A percentile compares a stretch with the other conserved stretches of the same genome.
These are phyloP conservation scores for Raphanus sativus DNA, from an alignment of 345 rosid genomes.

Conservation along the genomic window DNA sequence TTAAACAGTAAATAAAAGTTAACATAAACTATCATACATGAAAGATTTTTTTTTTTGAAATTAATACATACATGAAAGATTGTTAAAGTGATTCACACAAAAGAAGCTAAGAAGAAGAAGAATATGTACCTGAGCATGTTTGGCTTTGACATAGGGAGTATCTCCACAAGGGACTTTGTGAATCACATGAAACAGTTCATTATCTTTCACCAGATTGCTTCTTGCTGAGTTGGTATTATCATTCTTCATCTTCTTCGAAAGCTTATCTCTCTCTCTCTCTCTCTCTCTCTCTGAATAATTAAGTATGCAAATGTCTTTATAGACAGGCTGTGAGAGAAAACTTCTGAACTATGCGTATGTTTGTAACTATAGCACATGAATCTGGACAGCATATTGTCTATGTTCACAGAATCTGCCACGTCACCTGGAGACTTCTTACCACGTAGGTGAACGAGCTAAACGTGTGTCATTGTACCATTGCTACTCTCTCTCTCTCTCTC, in stretches of 20 bases:
- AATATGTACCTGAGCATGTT: constrained; percentile 73
- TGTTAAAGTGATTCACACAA: background rate
- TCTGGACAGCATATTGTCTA: background rate
- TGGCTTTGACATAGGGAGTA: constrained; percentile 81
- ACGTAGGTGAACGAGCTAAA: constrained; percentile 30
- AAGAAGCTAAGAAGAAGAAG: constrained; percentile 1
- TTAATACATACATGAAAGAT: background rate
- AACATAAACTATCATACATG: background rate
- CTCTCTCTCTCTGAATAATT: background rate
- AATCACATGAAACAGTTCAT: constrained; percentile 56
- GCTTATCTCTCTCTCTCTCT: constrained; percentile 31
- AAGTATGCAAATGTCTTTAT: constrained; percentile 8
- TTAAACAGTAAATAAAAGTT: background rate
- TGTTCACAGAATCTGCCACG: constrained; percentile 21
- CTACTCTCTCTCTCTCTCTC: background rate
- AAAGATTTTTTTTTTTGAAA: no score
- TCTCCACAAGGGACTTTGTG: constrained; percentile 87
- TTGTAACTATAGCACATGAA: constrained; percentile 22
- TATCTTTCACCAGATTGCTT: constrained; percentile 35
- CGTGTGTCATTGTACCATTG: constrained; percentile 24
- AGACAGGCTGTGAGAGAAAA: constrained; percentile 28
- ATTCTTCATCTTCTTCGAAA: constrained; percentile 29
- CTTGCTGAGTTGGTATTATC: background rate
- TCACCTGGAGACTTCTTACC: constrained; percentile 28
- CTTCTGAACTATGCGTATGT: constrained; percentile 1